Conservation (phyloP, 78 protist genomes). For the Polysphondylium violaceum region DNA sequence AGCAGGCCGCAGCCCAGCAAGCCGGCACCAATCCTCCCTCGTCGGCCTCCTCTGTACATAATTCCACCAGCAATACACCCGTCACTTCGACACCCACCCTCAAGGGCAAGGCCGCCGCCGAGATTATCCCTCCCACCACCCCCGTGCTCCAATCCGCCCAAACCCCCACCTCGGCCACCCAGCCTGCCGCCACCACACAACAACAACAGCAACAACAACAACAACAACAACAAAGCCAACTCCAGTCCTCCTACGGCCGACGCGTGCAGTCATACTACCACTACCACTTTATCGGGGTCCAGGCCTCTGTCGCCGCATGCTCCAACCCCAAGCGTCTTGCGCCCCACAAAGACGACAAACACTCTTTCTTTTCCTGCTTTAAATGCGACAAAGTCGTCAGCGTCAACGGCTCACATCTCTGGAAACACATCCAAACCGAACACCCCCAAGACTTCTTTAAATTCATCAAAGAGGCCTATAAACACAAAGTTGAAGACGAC, state of each 20-base stretch:
- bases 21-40: not conserved
- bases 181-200: not conserved
- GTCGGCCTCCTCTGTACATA: not conserved
- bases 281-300: slow-evolving; percentile 5
- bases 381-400: slow-evolving; percentile 47
- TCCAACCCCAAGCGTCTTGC: slow-evolving; percentile 27
- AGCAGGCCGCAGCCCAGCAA: slow-evolving; percentile 6
- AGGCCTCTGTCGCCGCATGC: slow-evolving; percentile 47
- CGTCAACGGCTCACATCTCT: slow-evolving; percentile 58
- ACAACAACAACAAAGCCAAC: not conserved
- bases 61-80: slow-evolving; percentile 35
- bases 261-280: slow-evolving; percentile 37
- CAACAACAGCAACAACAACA: not conserved
- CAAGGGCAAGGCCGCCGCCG: slow-evolving; percentile 4
- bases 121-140: not conserved
- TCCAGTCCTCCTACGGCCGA: slow-evolving; percentile 1
- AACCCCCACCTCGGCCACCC: not conserved
- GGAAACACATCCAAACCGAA: slow-evolving; percentile 61
- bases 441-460: slow-evolving; percentile 50
- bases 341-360: slow-evolving; percentile 18
- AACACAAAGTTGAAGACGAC: no score
- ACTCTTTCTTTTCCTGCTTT: slow-evolving; percentile 48
- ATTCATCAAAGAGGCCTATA: slow-evolving; percentile 27
- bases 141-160: not conserved
- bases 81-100: slow-evolving; percentile 11